Base-by-base conservation (phyloP, 139 green algal species). In the Mesotaenium endlicherianum region DNA sequence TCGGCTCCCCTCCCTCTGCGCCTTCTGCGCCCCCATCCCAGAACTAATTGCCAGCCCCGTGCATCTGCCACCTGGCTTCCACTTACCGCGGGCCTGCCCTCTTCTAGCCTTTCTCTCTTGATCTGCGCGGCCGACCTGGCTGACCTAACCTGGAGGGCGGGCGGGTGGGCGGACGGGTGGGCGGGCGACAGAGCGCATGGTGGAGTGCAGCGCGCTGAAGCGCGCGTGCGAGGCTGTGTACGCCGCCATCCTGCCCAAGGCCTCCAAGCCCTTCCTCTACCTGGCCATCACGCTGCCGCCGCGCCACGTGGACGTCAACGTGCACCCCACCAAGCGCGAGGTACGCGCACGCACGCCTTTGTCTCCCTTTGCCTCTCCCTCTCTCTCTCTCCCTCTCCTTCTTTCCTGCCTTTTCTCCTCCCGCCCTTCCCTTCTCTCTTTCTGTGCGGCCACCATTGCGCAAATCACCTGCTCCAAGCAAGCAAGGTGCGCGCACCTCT, bases 271-370 rank as follows among this genome's bases (percentile, higher is more conserved):
- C n/a, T 99, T 96, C 77, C 45, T 95, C 0, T 98, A 95, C 81
- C 72, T 99, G 57, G 88, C 89, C 0, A 47, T 92, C 50, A 77
- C 59, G 53, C 86, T 99, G 77, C 96, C 96, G 1, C 82, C 91
- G 0, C 64, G 81, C 31, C 90, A 97, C 69, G 95, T 99, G 38
- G 95, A 99, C 75, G 95, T 98, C 17, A 99, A 99, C 86, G 85
- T 98, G 82, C 88, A 91, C 64, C 90, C 90, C 14, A 92, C 90
- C 44, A 92, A 99, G 90, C 86, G 88, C n/a, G 94, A 98, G 81
- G 95, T 98, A 36, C 26, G 57, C 60, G 36, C 26, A 26, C 53
- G 26, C 26, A 26, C 53, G 26, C 26, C 53, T 64, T 64, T 64
- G 53, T 26, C 26, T 26, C 26, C 53, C 26, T 64, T 64, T 26